phyloP scores from a whole-genome alignment of 106 monocot species.

The Allium sativum region DNA sequence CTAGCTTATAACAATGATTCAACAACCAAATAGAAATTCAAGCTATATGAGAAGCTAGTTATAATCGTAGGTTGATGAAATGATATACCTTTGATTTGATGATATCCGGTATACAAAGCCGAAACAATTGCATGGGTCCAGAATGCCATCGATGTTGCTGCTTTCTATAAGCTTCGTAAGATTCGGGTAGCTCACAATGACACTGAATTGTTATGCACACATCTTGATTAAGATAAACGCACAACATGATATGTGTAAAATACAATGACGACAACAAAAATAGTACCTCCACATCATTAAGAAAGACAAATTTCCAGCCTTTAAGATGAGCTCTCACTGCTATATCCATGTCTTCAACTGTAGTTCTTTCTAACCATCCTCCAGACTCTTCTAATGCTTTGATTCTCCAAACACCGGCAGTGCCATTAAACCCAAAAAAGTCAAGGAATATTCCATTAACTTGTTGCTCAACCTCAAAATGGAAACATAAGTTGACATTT shows the following conservation, averaged over 20 bases:
- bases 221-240: too few species aligned
- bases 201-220: constrained; percentile 34
- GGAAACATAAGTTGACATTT: constrained; percentile 83
- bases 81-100: constrained; percentile 59
- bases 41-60: too few species aligned
- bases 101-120: constrained; percentile 69
- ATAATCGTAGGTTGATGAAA: neutral
- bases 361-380: constrained; percentile 78
- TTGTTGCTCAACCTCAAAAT: constrained; percentile 91
- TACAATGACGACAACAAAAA: too few species aligned
- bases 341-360: constrained; percentile 90
- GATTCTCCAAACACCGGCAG: constrained; percentile 79
- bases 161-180: constrained; percentile 89
- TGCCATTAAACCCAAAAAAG: constrained; percentile 86
- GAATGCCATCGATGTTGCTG: constrained; percentile 98
- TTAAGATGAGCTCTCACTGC: constrained; percentile 76
- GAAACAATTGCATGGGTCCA: constrained; percentile 89
- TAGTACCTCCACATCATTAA: constrained; percentile 76
- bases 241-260: too few species aligned
- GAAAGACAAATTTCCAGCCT: constrained; percentile 76
- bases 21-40: too few species aligned
- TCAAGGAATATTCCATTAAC: constrained; percentile 71
- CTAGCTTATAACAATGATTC: too few species aligned
- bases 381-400: constrained; percentile 66
- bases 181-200: constrained; percentile 83